Evolutionary conservation across 1,284 basidiomycete species (phyloP).

Genomic region (Violaceomyces palustris): DNA sequence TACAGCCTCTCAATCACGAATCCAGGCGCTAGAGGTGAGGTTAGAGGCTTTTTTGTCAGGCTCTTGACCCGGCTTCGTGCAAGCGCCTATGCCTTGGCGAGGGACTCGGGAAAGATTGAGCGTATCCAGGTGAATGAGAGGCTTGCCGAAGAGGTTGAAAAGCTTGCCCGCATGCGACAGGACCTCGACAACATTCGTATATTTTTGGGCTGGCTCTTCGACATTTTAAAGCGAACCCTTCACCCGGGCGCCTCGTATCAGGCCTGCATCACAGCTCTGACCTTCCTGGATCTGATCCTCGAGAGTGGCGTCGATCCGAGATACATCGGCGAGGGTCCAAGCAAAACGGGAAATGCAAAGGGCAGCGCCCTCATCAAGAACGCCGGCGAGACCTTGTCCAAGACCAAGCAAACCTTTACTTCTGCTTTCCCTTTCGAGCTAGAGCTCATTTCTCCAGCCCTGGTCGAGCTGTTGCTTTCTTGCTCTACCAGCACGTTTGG

Average conservation of each 20-base stretch:
- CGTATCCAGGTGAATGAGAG: constrained; percentile 18
- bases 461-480: constrained; percentile 31
- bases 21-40: constrained; percentile 33
- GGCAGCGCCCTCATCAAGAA: constrained; percentile 15
- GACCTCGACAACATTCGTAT: constrained; percentile 11
- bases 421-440: constrained; percentile 24
- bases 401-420: constrained; percentile 31
- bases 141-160: constrained; percentile 15
- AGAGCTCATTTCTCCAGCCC: constrained; percentile 12
- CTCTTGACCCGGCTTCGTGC: constrained; percentile 39
- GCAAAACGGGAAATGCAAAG: neutral
- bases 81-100: constrained; percentile 26
- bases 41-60: constrained; percentile 39
- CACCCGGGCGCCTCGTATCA: constrained; percentile 48
- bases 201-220: constrained; percentile 23
- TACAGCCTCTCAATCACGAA: constrained; percentile 32
- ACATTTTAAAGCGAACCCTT: constrained; percentile 16
- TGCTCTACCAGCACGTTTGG: constrained; percentile 41
- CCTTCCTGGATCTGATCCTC: constrained; percentile 34
- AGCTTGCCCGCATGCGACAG: constrained; percentile 9
- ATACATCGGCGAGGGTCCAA: neutral
- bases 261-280: constrained; percentile 31
- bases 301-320: constrained; percentile 27
- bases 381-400: constrained; percentile 30
- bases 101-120: constrained; percentile 19